phyloP scores from a whole-genome alignment of 352 stramenopile genomes.

The Phytophthora pseudosyringae region DNA sequence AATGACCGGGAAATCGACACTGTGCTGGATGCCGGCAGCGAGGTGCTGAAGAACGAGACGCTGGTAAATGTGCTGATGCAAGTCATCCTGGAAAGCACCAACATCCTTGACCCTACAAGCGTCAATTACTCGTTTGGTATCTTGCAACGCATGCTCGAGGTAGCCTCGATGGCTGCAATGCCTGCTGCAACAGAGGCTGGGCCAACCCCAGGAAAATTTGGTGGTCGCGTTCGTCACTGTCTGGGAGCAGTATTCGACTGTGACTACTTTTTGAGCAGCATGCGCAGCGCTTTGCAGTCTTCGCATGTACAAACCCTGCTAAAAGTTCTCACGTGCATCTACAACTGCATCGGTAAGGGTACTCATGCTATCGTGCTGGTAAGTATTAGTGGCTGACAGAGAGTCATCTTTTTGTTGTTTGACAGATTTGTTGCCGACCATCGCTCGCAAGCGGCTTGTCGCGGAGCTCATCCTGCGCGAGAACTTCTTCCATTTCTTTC shows the following conservation, averaged over 20 bases:
- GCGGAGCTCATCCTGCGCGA: conserved; percentile 79
- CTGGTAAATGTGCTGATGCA: conserved; percentile 83
- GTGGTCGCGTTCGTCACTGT: conserved; percentile 45
- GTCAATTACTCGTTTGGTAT: conserved; percentile 88
- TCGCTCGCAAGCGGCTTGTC: conserved; percentile 67
- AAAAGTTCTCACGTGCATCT: conserved; percentile 87
- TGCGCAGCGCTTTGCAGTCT: conserved; percentile 77
- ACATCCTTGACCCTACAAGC: conserved; percentile 80
- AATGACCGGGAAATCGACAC: conserved; percentile 59
- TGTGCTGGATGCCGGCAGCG: conserved; percentile 57
- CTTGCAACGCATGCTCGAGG: conserved; percentile 76
- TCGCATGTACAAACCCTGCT: conserved; percentile 85
- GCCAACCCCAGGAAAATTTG: conserved; percentile 23
- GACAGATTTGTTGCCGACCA: conserved; percentile 73
- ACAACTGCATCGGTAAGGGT: conserved; percentile 77
- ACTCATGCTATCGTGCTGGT: neutral
- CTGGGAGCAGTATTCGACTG: conserved; percentile 64
- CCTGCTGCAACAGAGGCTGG: conserved; percentile 27
- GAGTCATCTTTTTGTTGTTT: conserved; percentile 5
- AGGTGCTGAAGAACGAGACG: conserved; percentile 73
- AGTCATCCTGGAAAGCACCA: conserved; percentile 82
- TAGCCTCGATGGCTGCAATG: conserved; percentile 52
- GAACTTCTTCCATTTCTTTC: conserved; percentile 89
- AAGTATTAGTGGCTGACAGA: neutral
- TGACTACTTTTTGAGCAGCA: conserved; percentile 70